phyloP scores from a whole-genome alignment of 805 yeast species.

The Phaffomyces opuntiae region DNA sequence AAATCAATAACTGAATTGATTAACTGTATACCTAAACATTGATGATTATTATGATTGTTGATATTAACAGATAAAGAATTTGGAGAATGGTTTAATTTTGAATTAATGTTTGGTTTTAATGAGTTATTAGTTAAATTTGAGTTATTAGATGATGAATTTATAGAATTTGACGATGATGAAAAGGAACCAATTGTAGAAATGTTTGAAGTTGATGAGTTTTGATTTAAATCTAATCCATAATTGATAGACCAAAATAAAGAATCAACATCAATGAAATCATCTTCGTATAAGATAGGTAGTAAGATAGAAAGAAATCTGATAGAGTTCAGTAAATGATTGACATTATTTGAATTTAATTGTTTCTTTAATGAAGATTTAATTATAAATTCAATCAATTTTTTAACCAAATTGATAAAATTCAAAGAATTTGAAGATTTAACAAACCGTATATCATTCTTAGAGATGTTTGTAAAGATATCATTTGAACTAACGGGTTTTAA shows the following conservation, averaged over 20 bases:
- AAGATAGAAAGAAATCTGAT: slow-evolving; percentile 57
- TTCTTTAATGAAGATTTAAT: too few relatives aligned
- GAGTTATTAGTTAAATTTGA: slow-evolving; percentile 13
- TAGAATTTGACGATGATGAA: slow-evolving; percentile 22
- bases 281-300: slow-evolving; percentile 64
- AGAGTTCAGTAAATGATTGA: slow-evolving; percentile 47
- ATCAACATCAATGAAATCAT: slow-evolving; percentile 17
- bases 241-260: slow-evolving; percentile 4
- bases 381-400: slow-evolving; percentile 9
- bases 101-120: slow-evolving; percentile 14
- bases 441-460: slow-evolving; percentile 49
- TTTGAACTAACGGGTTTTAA: slow-evolving; percentile 40
- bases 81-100: slow-evolving; percentile 8
- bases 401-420: slow-evolving; percentile 50
- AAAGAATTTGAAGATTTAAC: slow-evolving; percentile 51
- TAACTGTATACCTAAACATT: slow-evolving; percentile 29
- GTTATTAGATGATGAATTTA: slow-evolving; percentile 1
- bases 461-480: slow-evolving; percentile 53
- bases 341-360: neutral
- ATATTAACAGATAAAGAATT: slow-evolving; percentile 14
- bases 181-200: slow-evolving; percentile 23
- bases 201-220: slow-evolving; percentile 2
- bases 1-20: slow-evolving; percentile 35
- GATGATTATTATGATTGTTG: slow-evolving; percentile 6
- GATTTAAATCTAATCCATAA: neutral